These are phyloP conservation scores for Phylloporus scabripes DNA, from an alignment of 768 basidiomycete species.

Conservation along the genomic window DNA sequence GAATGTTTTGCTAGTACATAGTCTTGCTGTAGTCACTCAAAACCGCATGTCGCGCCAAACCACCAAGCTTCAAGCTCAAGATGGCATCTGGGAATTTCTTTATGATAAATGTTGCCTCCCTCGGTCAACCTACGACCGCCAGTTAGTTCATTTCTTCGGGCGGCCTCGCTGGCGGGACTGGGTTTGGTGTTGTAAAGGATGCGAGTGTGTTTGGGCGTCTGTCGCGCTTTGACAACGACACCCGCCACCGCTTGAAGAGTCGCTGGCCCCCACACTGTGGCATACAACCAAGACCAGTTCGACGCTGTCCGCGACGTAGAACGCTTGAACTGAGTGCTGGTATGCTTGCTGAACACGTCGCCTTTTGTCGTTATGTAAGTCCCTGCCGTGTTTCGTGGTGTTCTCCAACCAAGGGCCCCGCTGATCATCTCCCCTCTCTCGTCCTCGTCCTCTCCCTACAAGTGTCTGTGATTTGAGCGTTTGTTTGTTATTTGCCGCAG, in stretches of 20 bases:
- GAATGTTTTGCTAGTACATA: neutral
- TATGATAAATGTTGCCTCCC: constrained; percentile 21
- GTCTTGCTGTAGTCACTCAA: neutral
- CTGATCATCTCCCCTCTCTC: constrained; percentile 22
- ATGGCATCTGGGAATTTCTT: constrained; percentile 25
- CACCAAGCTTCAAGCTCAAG: neutral
- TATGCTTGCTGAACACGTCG: constrained; percentile 27
- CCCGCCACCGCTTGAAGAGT: constrained; percentile 27
- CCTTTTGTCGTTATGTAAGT: constrained; percentile 34
- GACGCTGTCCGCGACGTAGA: constrained; percentile 14
- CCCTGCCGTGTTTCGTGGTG: constrained; percentile 21
- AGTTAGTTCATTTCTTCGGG: constrained; percentile 19
- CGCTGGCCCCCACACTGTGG: constrained; percentile 15
- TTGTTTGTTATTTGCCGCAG: constrained; percentile 28
- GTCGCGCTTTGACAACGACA: constrained; percentile 26
- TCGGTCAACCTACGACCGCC: constrained; percentile 20
- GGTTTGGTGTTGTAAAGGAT: constrained; percentile 28
- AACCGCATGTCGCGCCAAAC: constrained; percentile 5
- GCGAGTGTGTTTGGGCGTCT: constrained; percentile 24
- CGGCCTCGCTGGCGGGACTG: constrained; percentile 11
- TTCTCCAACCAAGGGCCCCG: constrained; percentile 15
- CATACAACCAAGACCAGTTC: constrained; percentile 20
- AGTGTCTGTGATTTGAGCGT: constrained; percentile 29
- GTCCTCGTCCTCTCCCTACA: constrained; percentile 14
- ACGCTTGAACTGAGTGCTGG: constrained; percentile 27